A percentile compares a stretch with the other conserved stretches of the same genome.
Conservation (phyloP, 768 basidiomycete genomes). For the Daedaleopsis sinensis region DNA sequence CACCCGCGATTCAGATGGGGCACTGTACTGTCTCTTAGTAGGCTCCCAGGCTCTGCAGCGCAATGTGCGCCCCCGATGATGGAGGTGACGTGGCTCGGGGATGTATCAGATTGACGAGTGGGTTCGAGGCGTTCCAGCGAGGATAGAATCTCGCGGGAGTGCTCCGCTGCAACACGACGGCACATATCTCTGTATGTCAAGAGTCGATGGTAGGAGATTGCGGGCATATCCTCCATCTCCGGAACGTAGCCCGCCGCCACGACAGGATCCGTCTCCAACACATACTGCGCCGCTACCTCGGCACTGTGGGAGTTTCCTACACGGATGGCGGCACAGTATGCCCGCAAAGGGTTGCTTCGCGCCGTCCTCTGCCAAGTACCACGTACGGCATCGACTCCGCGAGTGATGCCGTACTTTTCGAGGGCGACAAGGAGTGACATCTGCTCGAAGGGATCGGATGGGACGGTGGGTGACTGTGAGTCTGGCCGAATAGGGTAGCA, state of each 20-base stretch:
- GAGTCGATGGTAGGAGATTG: background rate
- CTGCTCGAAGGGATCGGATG: background rate
- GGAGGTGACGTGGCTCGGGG: no score
- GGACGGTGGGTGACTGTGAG: background rate
- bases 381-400: background rate
- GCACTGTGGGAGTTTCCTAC: background rate
- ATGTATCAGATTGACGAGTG: no score
- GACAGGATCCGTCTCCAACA: no score
- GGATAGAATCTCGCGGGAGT: no score
- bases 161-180: no score
- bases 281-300: background rate
- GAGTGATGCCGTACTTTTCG: background rate
- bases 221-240: no score
- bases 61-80: no score
- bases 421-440: background rate
- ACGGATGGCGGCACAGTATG: conserved; percentile 1
- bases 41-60: no score
- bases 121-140: no score
- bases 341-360: background rate
- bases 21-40: no score
- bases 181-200: background rate
- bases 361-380: background rate
- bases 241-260: no score
- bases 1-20: no score
- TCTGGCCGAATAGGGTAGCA: background rate